Evolutionary conservation across 441 rosid genomes (phyloP), one percentile per base, ranked within the genome.

Genomic region (Croton laevigatus): DNA sequence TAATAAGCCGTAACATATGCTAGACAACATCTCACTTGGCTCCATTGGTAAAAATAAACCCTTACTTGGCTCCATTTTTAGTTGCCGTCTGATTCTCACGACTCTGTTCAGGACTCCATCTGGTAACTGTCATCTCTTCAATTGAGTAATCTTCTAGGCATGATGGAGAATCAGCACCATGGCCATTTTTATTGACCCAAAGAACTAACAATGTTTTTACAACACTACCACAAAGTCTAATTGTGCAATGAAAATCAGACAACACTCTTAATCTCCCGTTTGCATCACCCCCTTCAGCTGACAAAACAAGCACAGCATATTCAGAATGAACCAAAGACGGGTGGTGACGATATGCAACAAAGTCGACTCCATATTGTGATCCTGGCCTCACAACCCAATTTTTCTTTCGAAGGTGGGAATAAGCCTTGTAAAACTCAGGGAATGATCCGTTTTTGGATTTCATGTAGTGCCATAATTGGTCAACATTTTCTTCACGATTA

Each of bases 281-380:
- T 6, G 23, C 78, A 53, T 74, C 78, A 68, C 54, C 77, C 19
- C 51, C 80, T 7, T 78, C 78, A 38, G 70, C 81, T 3, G 83
- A 77, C 48, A 83, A 63, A 59, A 83, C 87, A 46, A 87, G 68
- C 48, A 87, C 84, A 0, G 89, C 85, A 66, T 78, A 88, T 48
- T 89, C 91, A 20, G 91, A 88, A 77, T 91, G 94, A 71, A 91
- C 92, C 42, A 87, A 81, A 70, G 89, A 77, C 1, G 91, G 90
- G 74, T 82, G 95, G 58, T 88, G 93, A 19, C 79, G 69, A 51
- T 88, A 90, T 4, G 84, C 91, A 48, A 83, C 88, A 59, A 80
- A 90, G 54, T 88, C 93, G 20, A 86, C 89, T 32, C 91, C 97
- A 68, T 87, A 86, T 75, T 80, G 85, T 10, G 82, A 82, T 60